Evolutionary conservation across 495 filamentous ascomycete genomes (phyloP).

Genomic region (Lasiosphaeria hispida): DNA sequence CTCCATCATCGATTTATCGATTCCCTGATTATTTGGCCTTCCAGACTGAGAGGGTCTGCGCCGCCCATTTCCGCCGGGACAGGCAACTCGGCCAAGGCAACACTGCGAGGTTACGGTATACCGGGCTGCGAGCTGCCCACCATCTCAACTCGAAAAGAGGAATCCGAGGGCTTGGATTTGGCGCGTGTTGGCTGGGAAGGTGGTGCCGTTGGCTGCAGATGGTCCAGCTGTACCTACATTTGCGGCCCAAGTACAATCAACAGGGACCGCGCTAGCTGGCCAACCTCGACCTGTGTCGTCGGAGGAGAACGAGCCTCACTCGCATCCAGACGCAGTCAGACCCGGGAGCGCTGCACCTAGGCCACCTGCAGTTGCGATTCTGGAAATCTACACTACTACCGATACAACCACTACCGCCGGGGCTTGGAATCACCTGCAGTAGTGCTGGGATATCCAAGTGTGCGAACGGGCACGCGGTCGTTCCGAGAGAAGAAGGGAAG

Average conservation of each 20-base stretch:
- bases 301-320: constrained; percentile 12
- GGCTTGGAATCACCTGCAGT: constrained; percentile 11
- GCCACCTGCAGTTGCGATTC: neutral
- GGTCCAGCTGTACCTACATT: constrained; percentile 22
- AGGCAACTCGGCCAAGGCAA: too few relatives aligned
- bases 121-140: neutral
- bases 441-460: neutral
- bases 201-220: constrained; percentile 27
- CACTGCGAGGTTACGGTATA: too few relatives aligned
- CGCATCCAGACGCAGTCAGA: neutral
- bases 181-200: constrained; percentile 23
- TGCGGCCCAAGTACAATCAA: constrained; percentile 11
- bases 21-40: too few relatives aligned
- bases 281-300: neutral
- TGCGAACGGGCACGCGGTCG: neutral
- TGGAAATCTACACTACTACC: constrained; percentile 11
- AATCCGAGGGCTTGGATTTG: constrained; percentile 25
- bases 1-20: too few relatives aligned
- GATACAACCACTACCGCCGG: neutral
- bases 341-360: neutral
- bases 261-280: constrained; percentile 21
- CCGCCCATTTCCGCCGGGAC: too few relatives aligned
- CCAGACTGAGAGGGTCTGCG: too few relatives aligned
- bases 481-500: neutral
- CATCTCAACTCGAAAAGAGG: constrained; percentile 6